Base-by-base conservation (phyloP, 2,329 filamentous ascomycete species). In the Aureobasidium vineae region DNA sequence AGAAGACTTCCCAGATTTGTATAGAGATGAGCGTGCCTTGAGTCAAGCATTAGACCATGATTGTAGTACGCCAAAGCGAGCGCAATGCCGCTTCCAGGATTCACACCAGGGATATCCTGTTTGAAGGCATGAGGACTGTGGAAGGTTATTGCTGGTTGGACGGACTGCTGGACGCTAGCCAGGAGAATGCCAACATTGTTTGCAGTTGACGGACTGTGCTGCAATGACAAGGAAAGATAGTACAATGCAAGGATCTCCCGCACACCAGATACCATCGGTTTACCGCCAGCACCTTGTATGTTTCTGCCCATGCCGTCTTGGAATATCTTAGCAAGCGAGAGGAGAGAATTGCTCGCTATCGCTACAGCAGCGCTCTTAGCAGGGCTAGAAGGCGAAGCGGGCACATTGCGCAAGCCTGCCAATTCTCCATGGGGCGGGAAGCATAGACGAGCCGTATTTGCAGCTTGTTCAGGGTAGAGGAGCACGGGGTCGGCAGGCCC, bases 101-200 rank as follows among this genome's bases (percentile, higher is more conserved):
- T 80, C 50, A 98, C 88, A 1, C 94, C 94, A 16, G 92, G 90
- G 63, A 95, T 88, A 16, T 78, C 75, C 71, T 61, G 71, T 70
- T 57, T 78, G 68, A 52, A 75, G 28, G 67, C 70, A n/a, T 72
- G 71, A 6, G 71, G 68, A 54, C 57, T 28, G 16, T 38, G 26
- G 79, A 69, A 78, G 77, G 28, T 79, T 77, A 10, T 45, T 80
- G 75, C 73, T 68, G 77, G 68, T 8, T 77, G 73, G 2, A 72
- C 74, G 31, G 82, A 82, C 71, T 96, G 92, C 74, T 97, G 95
- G 23, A 98, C 90, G 66, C 95, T 91, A 5, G 95, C 95, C n/a
- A 99, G 86, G 33, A 99, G 83, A 65, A 99, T 99, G 3, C 95
- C 95, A 15, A 99, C 93, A 75, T 99, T 99, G 75, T 99, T 99